Evolutionary conservation across 2,329 filamentous ascomycete species (phyloP).

Genomic region (Pseudopithomyces chartarum): DNA sequence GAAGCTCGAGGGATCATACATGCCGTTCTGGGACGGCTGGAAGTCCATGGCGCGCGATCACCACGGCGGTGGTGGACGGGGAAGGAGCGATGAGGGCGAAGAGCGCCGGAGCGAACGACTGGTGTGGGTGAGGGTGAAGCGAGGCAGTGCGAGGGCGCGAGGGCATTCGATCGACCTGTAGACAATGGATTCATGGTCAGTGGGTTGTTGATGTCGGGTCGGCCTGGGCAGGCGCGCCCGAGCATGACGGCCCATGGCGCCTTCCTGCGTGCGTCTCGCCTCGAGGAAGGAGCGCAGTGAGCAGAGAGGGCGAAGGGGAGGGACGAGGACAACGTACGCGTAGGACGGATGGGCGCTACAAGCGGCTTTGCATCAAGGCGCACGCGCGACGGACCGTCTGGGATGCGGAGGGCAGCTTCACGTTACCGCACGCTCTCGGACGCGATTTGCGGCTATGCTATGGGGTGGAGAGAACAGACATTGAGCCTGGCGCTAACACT

Average conservation of each 20-base stretch:
- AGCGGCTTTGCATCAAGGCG: conserved; percentile 33
- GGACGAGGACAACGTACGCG: conserved; percentile 27
- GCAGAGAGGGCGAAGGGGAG: conserved; percentile 13
- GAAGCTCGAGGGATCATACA: conserved; percentile 44
- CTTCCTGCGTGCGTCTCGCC: conserved; percentile 2
- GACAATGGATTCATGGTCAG: conserved; percentile 26
- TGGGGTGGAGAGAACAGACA: conserved; percentile 22
- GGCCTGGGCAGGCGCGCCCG: conserved; percentile 30
- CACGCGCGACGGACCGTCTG: conserved; percentile 27
- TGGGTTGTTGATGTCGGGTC: conserved; percentile 31
- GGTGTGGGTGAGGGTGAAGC: conserved; percentile 3
- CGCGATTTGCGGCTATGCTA: conserved; percentile 33
- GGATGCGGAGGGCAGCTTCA: conserved; percentile 38
- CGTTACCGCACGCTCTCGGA: conserved; percentile 40
- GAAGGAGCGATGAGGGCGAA: conserved; percentile 14
- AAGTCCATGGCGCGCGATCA: conserved; percentile 43
- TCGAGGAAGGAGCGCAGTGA: conserved; percentile 14
- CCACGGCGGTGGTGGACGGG: conserved; percentile 7
- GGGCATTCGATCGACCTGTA: conserved; percentile 35
- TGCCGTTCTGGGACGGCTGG: conserved; percentile 42
- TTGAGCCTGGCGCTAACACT: conserved; percentile 1
- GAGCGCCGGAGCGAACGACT: not conserved
- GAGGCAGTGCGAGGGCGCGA: conserved; percentile 17
- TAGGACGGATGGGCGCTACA: conserved; percentile 30
- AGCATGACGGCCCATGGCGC: conserved; percentile 14